Evolutionary conservation across 176 grass and related monocot species (phyloP).

Genomic region (Eragrostis nindensis): DNA sequence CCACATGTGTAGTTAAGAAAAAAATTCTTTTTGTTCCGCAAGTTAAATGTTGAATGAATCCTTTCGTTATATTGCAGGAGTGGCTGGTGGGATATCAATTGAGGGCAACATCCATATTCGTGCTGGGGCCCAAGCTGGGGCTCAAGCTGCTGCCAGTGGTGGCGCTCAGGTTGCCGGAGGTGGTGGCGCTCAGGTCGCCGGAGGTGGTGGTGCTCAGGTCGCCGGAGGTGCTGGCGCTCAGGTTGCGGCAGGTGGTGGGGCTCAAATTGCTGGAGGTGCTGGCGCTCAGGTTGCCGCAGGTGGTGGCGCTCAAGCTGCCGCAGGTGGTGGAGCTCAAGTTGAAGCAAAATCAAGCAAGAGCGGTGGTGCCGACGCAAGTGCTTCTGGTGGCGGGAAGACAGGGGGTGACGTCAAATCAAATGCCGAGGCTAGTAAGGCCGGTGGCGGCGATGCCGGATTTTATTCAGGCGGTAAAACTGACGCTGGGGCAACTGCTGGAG

Average conservation of each 20-base stretch:
- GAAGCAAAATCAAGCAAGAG: neutral
- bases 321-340: neutral
- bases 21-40: no score
- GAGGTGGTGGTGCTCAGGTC: neutral
- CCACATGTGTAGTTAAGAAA: neutral
- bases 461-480: no score
- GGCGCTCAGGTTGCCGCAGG: neutral
- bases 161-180: neutral
- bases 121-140: neutral
- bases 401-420: neutral
- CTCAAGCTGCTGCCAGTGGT: neutral
- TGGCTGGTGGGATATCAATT: slow-evolving; percentile 32
- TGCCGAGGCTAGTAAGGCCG: no score
- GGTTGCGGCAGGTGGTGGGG: neutral
- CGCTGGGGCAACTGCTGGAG: neutral
- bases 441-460: neutral
- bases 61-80: slow-evolving; percentile 20
- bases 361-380: neutral
- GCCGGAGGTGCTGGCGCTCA: neutral
- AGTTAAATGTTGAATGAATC: no score
- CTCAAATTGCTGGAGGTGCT: neutral
- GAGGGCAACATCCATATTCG: neutral
- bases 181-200: neutral
- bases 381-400: neutral
- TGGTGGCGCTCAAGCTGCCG: neutral